Evolutionary conservation across 1,284 basidiomycete genomes (phyloP).

Genomic region (Exobasidium rhododendri): DNA sequence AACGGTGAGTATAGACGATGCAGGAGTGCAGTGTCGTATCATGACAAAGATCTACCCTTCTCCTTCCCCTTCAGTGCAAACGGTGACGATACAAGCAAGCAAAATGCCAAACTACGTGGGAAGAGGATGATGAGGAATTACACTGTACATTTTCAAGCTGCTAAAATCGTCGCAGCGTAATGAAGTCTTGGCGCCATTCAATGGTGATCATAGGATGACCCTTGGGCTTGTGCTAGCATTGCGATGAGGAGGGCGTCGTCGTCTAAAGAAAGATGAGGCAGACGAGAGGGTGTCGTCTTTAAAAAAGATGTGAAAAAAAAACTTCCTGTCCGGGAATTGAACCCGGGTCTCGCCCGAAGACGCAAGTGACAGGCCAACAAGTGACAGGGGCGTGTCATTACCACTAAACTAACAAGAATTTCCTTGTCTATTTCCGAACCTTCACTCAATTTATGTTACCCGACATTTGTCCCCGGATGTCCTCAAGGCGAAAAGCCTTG

Average conservation of each 20-base stretch:
- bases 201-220: too few species aligned
- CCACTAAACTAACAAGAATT: constrained; percentile 7
- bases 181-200: too few species aligned
- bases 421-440: not conserved
- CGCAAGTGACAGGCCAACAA: not conserved
- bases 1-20: constrained; percentile 22
- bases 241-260: too few species aligned
- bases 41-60: not conserved
- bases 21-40: too few species aligned
- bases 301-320: constrained; percentile 3
- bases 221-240: too few species aligned
- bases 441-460: too few species aligned
- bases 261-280: too few species aligned
- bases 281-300: too few species aligned
- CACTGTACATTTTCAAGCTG: too few species aligned
- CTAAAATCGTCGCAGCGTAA: too few species aligned
- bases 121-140: constrained; percentile 7
- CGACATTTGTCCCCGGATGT: too few species aligned
- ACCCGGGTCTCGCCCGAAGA: constrained; percentile 8
- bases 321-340: constrained; percentile 10
- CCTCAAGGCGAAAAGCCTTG: too few species aligned
- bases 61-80: not conserved
- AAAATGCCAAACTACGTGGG: constrained; percentile 13
- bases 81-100: constrained; percentile 1
- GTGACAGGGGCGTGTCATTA: constrained; percentile 5